These are phyloP conservation scores for Dactylellina haptotyla DNA, from an alignment of 2,329 filamentous ascomycete genomes.

Conservation along the genomic window DNA sequence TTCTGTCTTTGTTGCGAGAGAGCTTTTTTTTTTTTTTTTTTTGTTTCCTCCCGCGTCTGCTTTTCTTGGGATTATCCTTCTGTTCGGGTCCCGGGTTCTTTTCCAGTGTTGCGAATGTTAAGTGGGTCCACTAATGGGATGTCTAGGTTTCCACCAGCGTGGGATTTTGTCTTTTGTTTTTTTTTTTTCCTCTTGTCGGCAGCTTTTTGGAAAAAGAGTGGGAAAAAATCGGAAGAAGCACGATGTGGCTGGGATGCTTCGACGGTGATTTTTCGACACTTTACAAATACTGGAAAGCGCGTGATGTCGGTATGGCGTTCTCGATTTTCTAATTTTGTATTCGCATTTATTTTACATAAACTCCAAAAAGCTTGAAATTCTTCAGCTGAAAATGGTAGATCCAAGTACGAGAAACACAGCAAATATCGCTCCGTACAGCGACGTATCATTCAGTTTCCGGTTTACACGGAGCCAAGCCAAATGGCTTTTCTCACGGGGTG, in stretches of 20 bases:
- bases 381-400: slow-evolving; percentile 22
- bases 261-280: neutral
- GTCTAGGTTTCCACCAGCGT: slow-evolving; percentile 54
- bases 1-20: neutral
- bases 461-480: slow-evolving; percentile 26
- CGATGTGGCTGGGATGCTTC: slow-evolving; percentile 23
- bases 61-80: slow-evolving; percentile 48
- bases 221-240: neutral
- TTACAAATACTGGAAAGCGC: neutral
- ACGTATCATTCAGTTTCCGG: slow-evolving; percentile 30
- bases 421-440: slow-evolving; percentile 28
- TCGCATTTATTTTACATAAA: neutral
- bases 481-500: slow-evolving; percentile 2
- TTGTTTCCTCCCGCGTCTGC: slow-evolving; percentile 41
- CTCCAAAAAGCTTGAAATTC: no score
- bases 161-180: slow-evolving; percentile 49
- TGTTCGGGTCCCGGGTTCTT: slow-evolving; percentile 55
- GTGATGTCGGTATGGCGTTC: slow-evolving; percentile 34
- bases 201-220: neutral
- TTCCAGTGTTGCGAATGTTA: slow-evolving; percentile 54
- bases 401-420: neutral
- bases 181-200: slow-evolving; percentile 29
- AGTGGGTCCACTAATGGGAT: slow-evolving; percentile 54
- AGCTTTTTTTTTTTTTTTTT: slow-evolving; percentile 48
- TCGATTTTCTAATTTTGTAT: neutral